Base-by-base conservation (phyloP, 2,329 filamentous ascomycete species). In the Aspergillus terreus region DNA sequence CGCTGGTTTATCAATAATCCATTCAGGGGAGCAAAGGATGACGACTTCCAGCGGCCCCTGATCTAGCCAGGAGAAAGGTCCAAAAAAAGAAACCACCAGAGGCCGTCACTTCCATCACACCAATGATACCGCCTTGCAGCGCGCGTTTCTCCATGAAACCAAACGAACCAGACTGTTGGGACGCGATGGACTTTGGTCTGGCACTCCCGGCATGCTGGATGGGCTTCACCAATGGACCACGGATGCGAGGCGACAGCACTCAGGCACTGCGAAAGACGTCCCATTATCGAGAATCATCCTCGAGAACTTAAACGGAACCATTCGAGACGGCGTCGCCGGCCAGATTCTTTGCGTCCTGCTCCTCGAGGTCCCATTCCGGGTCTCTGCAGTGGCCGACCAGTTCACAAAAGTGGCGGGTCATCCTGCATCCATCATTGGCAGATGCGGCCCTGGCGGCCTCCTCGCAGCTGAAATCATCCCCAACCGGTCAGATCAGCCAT, bases 111-210 rank as follows among this genome's bases (percentile, higher is more conserved):
- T 30, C 12, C 35, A 38, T 38, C 35, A 17, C 35, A 38, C 35
- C 35, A 17, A 38, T n/a, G 11, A 38, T 14, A 38, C 35, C 35
- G 15, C 35, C 35, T 38, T n/a, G 7, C 35, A 38, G 14, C 35
- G 35, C 11, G 35, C 35, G 11, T 38, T 7, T 11, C 27, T 30
- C 27, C 7, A 30, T 30, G 27, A 11, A 38, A 17, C 14, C 19
- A n/a, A 42, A 42, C 40, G 40, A 42, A 42, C 40, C 40, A 42
- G 19, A 42, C 40, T 42, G 40, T 17, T 42, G 40, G 40, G 40
- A 17, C 35, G 35, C 15, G 6, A 19, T 21, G 19, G 14, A 17
- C n/a, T 7, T 42, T 23, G n/a, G 12, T 38, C 35, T 38, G 27
- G 27, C 27, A 11, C 14, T 42, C 15, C 40, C 40, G 17, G 40